Base-by-base conservation (phyloP, 208 protist species). In the Wallacemonas sp. region DNA sequence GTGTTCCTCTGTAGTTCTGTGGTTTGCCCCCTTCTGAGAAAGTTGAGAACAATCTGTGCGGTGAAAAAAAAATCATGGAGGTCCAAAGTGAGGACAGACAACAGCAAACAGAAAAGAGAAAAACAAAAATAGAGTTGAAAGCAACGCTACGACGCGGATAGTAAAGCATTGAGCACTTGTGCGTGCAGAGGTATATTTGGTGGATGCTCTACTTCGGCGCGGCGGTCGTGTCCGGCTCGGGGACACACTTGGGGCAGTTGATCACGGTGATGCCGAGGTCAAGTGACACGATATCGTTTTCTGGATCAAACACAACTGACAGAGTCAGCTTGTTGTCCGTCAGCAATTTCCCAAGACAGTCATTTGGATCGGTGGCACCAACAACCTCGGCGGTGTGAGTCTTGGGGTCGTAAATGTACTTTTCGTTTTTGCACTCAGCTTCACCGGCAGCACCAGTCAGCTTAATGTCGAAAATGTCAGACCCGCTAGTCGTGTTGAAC, bases 281-380 rank as follows among this genome's bases (percentile, higher is more conserved):
- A 36, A 95, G 65, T 11, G 49, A 32, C 32, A 95, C 48, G 23
- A 73, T 29, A 61, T 95, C 82, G 20, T 65, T 32, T 2, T 63
- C 26, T 0, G 84, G 82, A 3, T 72, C 26, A 65, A 88, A 95
- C 0, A 20, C 39, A 0, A 85, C 74, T 1, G 67, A 57, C 12
- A 95, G 64, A 1, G 72, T 64, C 20, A 92, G 61, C 16, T 72
- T 38, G 38, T 82, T 88, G 1, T 76, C 25, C 0, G 55, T 64
- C 50, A 92, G 62, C 4, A 85, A 39, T 20, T 76, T 57, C 8
- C 89, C 89, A 42, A 95, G 62, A 68, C 89, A 95, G 62, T 92
- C 78, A 2, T 80, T 65, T 1, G 79, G 79, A 59, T 95, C 82
- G 0, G 5, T 74, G 25, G 78, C 74, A 23, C 69, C 76, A 7